Conservation (phyloP, 2,329 filamentous ascomycete genomes). For the Cladosporium austrohemisphaericum region DNA sequence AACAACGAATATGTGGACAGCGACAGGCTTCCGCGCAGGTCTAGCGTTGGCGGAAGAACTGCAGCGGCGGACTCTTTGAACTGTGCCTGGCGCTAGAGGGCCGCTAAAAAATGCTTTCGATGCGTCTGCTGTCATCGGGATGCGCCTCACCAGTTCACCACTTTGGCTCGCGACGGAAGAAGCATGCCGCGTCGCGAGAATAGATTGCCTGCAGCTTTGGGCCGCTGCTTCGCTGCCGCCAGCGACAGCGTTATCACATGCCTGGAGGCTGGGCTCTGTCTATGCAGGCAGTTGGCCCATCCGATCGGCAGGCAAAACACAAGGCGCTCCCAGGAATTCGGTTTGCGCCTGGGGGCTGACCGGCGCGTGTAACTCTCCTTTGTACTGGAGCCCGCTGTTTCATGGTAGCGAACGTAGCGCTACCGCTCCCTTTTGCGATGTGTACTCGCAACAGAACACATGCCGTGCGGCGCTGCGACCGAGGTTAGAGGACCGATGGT, state of each 20-base stretch:
- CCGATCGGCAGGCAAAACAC: slow-evolving; percentile 10
- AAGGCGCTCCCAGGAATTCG: slow-evolving; percentile 15
- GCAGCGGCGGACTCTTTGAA: not conserved
- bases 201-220: slow-evolving; percentile 11
- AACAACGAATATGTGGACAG: slow-evolving; percentile 2
- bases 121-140: slow-evolving; percentile 4
- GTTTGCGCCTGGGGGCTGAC: slow-evolving; percentile 11
- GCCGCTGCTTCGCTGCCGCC: not conserved
- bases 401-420: slow-evolving; percentile 6
- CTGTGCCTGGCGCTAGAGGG: slow-evolving; percentile 11
- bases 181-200: slow-evolving; percentile 6
- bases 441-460: not conserved
- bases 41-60: slow-evolving; percentile 11
- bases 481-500: slow-evolving; percentile 6
- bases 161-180: not conserved
- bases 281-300: not conserved
- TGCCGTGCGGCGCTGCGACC: slow-evolving; percentile 3
- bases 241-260: slow-evolving; percentile 9
- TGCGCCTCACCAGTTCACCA: slow-evolving; percentile 7
- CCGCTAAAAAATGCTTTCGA: not conserved
- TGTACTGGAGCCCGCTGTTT: slow-evolving; percentile 6
- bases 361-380: slow-evolving; percentile 13
- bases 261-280: slow-evolving; percentile 8
- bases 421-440: not conserved
- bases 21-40: not conserved